These are phyloP conservation scores for Astrothelium macrocarpum DNA, from an alignment of 495 filamentous ascomycete species.

Conservation along the genomic window DNA sequence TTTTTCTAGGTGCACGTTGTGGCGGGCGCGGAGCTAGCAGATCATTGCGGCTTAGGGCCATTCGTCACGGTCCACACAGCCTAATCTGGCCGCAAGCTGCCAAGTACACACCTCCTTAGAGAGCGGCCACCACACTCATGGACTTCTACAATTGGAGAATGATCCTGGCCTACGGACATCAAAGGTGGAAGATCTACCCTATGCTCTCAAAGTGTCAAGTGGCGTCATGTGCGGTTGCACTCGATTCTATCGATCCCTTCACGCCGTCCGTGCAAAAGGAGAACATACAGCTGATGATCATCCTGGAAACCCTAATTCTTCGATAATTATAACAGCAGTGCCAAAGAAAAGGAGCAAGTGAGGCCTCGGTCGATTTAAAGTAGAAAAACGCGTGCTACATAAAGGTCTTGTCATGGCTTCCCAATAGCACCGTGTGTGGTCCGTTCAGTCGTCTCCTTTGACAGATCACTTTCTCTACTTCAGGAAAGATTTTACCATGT, in stretches of 20 bases:
- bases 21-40: not conserved
- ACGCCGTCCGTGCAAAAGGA: not conserved
- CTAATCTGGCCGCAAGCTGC: too few species aligned
- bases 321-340: not conserved
- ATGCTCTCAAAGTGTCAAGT: not conserved
- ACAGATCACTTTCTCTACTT: not conserved
- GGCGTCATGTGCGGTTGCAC: too few species aligned
- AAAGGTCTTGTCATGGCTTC: too few species aligned
- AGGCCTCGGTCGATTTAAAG: not conserved
- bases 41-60: too few species aligned
- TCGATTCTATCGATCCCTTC: not conserved
- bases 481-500: not conserved
- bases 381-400: not conserved
- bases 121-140: not conserved
- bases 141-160: not conserved
- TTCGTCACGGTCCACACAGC: too few species aligned
- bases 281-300: not conserved
- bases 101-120: too few species aligned
- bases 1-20: not conserved
- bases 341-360: not conserved
- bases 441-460: not conserved
- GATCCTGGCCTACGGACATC: not conserved
- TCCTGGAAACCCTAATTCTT: not conserved
- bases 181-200: not conserved
- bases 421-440: not conserved